phyloP scores from a whole-genome alignment of 2,329 filamentous ascomycete genomes.

The Colletotrichum godetiae region DNA sequence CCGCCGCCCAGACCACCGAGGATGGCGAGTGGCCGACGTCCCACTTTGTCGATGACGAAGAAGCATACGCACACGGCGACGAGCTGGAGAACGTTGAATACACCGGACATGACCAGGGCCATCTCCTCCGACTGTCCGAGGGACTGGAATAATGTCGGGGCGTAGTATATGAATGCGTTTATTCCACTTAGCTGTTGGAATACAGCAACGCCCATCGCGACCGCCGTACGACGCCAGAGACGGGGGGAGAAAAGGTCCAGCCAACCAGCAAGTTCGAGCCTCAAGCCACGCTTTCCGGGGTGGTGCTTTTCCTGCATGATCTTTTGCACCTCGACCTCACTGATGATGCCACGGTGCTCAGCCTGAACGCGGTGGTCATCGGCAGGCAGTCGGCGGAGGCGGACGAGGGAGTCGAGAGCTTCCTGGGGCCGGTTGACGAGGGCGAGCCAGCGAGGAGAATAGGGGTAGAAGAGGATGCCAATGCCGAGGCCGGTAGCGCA shows the following conservation, averaged over 20 bases:
- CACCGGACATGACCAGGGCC: constrained; percentile 46
- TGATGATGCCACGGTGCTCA: constrained; percentile 61
- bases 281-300: constrained; percentile 46
- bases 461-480: constrained; percentile 58
- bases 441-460: constrained; percentile 58
- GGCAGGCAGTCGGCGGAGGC: constrained; percentile 53
- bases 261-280: constrained; percentile 58
- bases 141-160: constrained; percentile 41
- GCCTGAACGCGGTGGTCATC: constrained; percentile 55
- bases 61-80: constrained; percentile 43
- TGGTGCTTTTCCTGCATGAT: constrained; percentile 51
- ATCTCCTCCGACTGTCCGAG: constrained; percentile 43
- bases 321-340: constrained; percentile 59
- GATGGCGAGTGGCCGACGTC: constrained; percentile 45
- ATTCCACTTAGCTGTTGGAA: constrained; percentile 40
- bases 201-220: constrained; percentile 46
- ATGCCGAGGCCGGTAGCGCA: constrained; percentile 50
- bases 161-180: constrained; percentile 43
- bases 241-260: constrained; percentile 58
- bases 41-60: constrained; percentile 56
- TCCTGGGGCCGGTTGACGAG: constrained; percentile 51
- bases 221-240: constrained; percentile 54
- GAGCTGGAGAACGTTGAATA: constrained; percentile 50
- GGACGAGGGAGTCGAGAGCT: constrained; percentile 48
- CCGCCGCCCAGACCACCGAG: constrained; percentile 43